A percentile compares a stretch with the other conserved stretches of the same genome.
phyloP scores from a whole-genome alignment of 805 yeast species.

The Candida nitratophila region DNA sequence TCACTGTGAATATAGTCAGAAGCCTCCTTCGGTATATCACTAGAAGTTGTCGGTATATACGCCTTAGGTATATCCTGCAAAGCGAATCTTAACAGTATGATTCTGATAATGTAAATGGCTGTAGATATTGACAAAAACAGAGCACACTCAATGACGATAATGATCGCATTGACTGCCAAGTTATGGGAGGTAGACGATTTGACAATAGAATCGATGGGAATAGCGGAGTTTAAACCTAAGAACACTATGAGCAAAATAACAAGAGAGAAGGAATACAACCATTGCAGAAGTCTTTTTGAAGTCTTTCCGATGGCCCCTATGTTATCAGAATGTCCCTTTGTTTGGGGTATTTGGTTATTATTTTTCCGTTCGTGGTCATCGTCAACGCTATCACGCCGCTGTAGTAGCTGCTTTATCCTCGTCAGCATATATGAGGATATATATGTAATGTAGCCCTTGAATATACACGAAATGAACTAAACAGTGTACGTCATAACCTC shows the following conservation, averaged over 20 bases:
- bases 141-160: conserved; percentile 67
- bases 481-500: no score
- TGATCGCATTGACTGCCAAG: conserved; percentile 73
- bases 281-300: conserved; percentile 19
- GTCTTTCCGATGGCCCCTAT: conserved; percentile 10
- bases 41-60: conserved; percentile 61
- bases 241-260: conserved; percentile 32
- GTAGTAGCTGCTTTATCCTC: no score
- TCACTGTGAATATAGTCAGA: conserved; percentile 32
- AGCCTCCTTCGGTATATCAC: conserved; percentile 48
- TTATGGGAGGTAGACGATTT: conserved; percentile 45
- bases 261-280: conserved; percentile 41
- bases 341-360: not conserved
- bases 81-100: conserved; percentile 48
- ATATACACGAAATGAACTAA: no score
- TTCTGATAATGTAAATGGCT: conserved; percentile 49
- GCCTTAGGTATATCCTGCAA: conserved; percentile 72
- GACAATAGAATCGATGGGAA: conserved; percentile 75
- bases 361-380: not conserved
- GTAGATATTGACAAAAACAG: conserved; percentile 44
- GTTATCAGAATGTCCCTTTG: conserved; percentile 3
- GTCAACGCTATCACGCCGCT: not conserved
- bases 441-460: no score
- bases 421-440: no score
- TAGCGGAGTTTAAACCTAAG: conserved; percentile 56